Base-by-base conservation (phyloP, 2,329 filamentous ascomycete species). In the Sporothrix euskadiensis region DNA sequence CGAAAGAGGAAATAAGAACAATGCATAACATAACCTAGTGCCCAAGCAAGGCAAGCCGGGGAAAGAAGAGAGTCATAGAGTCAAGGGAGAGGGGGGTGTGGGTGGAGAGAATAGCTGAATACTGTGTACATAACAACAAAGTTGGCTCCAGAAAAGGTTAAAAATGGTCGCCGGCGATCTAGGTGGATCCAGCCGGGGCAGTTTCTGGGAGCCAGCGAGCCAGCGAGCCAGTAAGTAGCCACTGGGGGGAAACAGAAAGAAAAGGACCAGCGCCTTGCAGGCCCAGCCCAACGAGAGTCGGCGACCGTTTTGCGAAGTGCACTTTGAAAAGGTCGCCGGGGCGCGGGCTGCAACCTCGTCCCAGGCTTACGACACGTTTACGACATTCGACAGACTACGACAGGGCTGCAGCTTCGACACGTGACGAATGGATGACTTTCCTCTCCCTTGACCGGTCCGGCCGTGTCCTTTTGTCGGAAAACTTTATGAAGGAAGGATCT, bases 211-310 rank as follows among this genome's bases (percentile, higher is more conserved):
- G 52, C 52, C 35, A 19, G 10, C 10, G 41, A 10, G 35, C 32
- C 57, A 61, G n/a, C n/a, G n/a, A n/a, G n/a, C n/a, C n/a, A n/a
- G n/a, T n/a, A n/a, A n/a, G 32, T 39, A 30, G 26, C 26, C 16
- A 19, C 12, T 19, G 56, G 56, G 30, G n/a, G 22, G n/a, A n/a
- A n/a, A 14, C 30, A 19, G 39, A 10, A 41, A 41, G 10, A 44
- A 44, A 44, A 44, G 41, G 41, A 44, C 44, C 49, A n/a, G 14
- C 14, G 14, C 49, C 49, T 52, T 35, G 35, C 35, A 10, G 35
- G 32, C 57, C n/a, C 57, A n/a, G 57, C 57, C 57, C 57, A 61
- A 30, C 52, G 57, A 35, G 57, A n/a, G 35, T 65, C 59, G 59
- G 59, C 59, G 59, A 65, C 59, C n/a, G 1, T 59, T 35, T 35